phyloP scores from a whole-genome alignment of 257 asterid species.

The Knoxia roxburghii region DNA sequence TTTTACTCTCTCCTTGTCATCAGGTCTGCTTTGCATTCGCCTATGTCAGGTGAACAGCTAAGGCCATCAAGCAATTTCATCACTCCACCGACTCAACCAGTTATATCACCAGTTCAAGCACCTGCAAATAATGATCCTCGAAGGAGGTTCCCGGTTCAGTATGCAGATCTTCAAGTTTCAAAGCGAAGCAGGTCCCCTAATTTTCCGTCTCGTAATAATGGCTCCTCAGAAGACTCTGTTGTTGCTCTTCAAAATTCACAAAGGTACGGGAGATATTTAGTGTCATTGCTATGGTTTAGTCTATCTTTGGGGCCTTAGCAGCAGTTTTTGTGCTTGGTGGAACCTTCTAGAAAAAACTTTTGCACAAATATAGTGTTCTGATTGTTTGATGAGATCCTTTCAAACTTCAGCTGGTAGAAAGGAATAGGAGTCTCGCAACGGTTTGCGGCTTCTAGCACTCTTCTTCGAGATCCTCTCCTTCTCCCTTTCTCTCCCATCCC shows the following conservation, averaged over 20 bases:
- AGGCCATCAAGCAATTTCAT: slow-evolving; percentile 27
- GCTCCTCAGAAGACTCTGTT: slow-evolving; percentile 30
- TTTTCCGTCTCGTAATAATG: slow-evolving; percentile 28
- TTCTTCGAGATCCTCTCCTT: not conserved
- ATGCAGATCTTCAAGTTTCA: slow-evolving; percentile 45
- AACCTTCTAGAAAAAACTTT: slow-evolving; percentile 6
- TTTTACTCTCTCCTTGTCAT: slow-evolving; percentile 17
- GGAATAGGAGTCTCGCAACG: not conserved
- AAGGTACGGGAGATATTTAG: slow-evolving; percentile 36
- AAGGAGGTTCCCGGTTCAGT: slow-evolving; percentile 37
- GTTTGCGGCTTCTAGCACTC: not conserved
- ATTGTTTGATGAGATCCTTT: not conserved
- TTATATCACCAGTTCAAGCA: slow-evolving; percentile 26
- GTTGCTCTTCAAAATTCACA: slow-evolving; percentile 26
- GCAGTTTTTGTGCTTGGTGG: not conserved
- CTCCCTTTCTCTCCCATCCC: not conserved
- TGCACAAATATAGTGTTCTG: not conserved
- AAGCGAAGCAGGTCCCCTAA: slow-evolving; percentile 80
- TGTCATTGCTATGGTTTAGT: slow-evolving; percentile 1
- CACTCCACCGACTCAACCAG: slow-evolving; percentile 32
- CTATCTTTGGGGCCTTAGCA: not conserved
- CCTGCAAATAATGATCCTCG: slow-evolving; percentile 32
- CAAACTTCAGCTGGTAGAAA: not conserved
- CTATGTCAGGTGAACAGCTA: slow-evolving; percentile 35
- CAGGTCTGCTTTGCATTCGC: slow-evolving; percentile 45